These are phyloP conservation scores for Lichtheimia ramosa DNA, from an alignment of 371 early-diverging fungal species.

Conservation along the genomic window DNA sequence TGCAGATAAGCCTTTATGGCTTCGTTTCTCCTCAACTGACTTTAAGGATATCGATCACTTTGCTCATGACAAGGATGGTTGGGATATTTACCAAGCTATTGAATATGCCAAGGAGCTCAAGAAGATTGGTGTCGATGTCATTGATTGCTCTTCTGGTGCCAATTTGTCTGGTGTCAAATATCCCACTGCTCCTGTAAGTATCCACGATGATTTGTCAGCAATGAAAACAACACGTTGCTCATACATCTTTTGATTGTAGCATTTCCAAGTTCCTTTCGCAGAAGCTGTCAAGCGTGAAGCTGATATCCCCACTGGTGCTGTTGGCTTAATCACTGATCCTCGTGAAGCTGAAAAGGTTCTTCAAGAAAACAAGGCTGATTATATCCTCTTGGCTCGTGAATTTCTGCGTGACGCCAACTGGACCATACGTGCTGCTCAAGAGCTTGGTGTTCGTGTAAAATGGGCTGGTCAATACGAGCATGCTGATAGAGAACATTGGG, in stretches of 20 bases:
- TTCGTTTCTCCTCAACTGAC: constrained; percentile 38
- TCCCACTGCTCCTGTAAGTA: constrained; percentile 13
- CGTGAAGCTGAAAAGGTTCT: constrained; percentile 73
- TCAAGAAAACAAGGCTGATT: constrained; percentile 68
- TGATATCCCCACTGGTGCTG: constrained; percentile 65
- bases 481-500: constrained; percentile 23
- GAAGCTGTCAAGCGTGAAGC: constrained; percentile 54
- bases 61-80: constrained; percentile 35
- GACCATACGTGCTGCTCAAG: constrained; percentile 43
- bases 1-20: constrained; percentile 56
- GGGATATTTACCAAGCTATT: constrained; percentile 71
- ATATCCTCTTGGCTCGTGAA: constrained; percentile 60
- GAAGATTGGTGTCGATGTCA: constrained; percentile 71
- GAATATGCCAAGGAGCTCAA: constrained; percentile 56
- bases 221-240: too few relatives aligned
- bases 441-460: constrained; percentile 63
- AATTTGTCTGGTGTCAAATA: constrained; percentile 35
- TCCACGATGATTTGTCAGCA: neutral
- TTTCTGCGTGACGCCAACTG: constrained; percentile 63
- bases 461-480: constrained; percentile 69
- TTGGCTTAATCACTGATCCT: constrained; percentile 72
- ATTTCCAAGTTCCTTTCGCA: constrained; percentile 79
- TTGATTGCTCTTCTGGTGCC: constrained; percentile 77
- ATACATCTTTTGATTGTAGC: neutral
- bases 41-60: constrained; percentile 38